Conservation (phyloP, 2,329 filamentous ascomycete genomes). For the Hirsutella thompsonii region DNA sequence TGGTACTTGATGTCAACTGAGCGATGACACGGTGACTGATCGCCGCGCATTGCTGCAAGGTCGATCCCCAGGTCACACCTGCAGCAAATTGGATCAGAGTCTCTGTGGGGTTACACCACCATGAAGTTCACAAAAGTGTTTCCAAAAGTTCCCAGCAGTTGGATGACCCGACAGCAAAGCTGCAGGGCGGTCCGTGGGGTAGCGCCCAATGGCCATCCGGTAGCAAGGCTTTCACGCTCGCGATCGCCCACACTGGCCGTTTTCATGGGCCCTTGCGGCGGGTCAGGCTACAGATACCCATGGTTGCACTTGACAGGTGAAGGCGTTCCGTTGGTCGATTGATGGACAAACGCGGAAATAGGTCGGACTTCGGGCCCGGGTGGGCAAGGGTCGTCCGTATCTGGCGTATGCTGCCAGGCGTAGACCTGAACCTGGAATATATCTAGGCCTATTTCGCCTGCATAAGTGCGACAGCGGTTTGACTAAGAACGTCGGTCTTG, state of each 20-base stretch:
- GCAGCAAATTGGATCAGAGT: slow-evolving; percentile 1
- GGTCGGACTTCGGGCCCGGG: not conserved
- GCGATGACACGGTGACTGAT: not conserved
- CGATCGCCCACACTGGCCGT: not conserved
- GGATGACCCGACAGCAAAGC: not conserved
- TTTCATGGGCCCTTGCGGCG: not conserved
- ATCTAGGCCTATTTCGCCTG: no score
- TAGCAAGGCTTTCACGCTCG: not conserved
- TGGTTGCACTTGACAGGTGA: not conserved
- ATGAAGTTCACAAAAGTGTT: not conserved
- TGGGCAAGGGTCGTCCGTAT: not conserved
- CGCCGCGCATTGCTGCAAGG: slow-evolving; percentile 1
- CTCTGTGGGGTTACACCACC: not conserved
- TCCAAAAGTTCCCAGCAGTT: slow-evolving; percentile 3
- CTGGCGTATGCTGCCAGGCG: not conserved
- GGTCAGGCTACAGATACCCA: not conserved
- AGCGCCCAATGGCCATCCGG: not conserved
- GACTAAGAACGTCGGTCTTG: not conserved
- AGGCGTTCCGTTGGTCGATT: not conserved
- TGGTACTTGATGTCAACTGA: no score
- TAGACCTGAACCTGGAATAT: not conserved
- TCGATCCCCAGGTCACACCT: slow-evolving; percentile 2
- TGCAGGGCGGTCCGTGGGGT: not conserved
- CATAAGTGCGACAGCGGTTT: not conserved
- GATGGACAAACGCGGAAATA: not conserved